Evolutionary conservation across 2,329 filamentous ascomycete species (phyloP), one percentile per base, ranked within the genome.

Genomic region (Colletotrichum chrysophilum): DNA sequence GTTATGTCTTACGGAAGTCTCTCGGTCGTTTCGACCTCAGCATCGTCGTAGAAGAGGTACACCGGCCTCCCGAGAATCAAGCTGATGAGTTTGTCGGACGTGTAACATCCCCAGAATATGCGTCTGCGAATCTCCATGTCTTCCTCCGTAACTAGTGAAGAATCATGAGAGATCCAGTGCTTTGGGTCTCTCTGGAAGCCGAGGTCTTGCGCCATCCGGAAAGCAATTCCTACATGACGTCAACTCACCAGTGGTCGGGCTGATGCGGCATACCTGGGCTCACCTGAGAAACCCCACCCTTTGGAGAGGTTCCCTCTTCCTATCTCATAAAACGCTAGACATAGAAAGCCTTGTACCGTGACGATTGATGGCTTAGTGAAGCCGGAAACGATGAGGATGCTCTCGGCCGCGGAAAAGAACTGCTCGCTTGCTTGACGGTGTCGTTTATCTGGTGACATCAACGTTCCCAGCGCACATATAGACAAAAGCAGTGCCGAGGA

Each of bases 71-170:
- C 79, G 5, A 80, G 60, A 4, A 78, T 72, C 8, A 78, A 68
- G 55, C 78, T 80, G 34, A 79, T 78, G 4, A 79, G 34, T 38
- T 82, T 81, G 65, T 82, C 81, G 2, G 80, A 81, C 7, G 77
- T 74, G 62, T 82, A 82, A 36, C 79, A 81, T 7, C 81, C 81
- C 81, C 81, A 82, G 61, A 80, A 82, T n/a, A 82, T 82, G 1
- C 80, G 79, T 3, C 81, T 61, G 0, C 80, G 77, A 7, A 82
- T 78, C 34, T 81, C 81, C 18, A 79, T 32, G 24, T 82, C 80
- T 34, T 81, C 79, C 0, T 69, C 62, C 0, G 79, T 78, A 2
- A 64, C 72, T 0, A 81, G 55, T 0, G 81, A 80, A 0, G 70
- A 60, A 18, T 82, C 79, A 18, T 78, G 71, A 0, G 71, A 69